A percentile compares a stretch with the other conserved stretches of the same genome.
These are phyloP conservation scores for Kluyveromyces nonfermentans DNA, from an alignment of 805 yeast species.

Conservation along the genomic window DNA sequence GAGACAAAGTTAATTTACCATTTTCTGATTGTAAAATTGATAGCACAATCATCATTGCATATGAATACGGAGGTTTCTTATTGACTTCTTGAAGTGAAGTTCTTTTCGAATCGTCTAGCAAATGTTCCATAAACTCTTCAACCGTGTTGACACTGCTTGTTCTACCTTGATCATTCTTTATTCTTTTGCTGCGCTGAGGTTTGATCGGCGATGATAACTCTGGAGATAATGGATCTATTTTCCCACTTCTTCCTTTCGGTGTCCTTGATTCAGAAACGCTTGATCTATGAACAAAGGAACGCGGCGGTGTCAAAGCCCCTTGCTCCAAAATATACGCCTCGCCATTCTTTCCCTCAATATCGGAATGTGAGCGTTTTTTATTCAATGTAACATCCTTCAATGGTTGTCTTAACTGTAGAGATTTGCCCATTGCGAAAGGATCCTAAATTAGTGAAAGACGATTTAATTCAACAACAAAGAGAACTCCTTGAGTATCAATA, in stretches of 20 bases:
- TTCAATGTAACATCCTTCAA: conserved; percentile 3
- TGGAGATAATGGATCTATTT: conserved; percentile 22
- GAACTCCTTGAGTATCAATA: too few species aligned
- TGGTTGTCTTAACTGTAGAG: background rate
- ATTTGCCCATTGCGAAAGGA: background rate
- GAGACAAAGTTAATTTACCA: conserved; percentile 65
- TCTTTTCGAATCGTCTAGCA: conserved; percentile 8
- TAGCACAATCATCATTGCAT: conserved; percentile 89
- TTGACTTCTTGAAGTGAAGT: conserved; percentile 9
- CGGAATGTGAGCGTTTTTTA: conserved; percentile 1
- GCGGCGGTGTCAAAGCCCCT: conserved; percentile 18
- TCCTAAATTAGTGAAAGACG: background rate
- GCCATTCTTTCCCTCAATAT: background rate
- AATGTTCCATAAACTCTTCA: conserved; percentile 21
- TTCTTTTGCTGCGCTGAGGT: conserved; percentile 20
- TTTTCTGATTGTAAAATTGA: conserved; percentile 76
- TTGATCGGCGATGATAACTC: conserved; percentile 27
- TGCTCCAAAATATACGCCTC: conserved; percentile 1
- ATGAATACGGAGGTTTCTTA: conserved; percentile 83
- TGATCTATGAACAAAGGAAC: conserved; percentile 16
- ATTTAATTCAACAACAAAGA: too few species aligned
- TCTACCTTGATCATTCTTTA: conserved; percentile 22
- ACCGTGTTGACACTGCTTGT: conserved; percentile 24
- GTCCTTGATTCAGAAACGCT: conserved; percentile 4
- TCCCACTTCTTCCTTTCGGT: conserved; percentile 3